Conservation (phyloP, 2,329 filamentous ascomycete genomes). For the Neodidymelliopsis sp. region DNA sequence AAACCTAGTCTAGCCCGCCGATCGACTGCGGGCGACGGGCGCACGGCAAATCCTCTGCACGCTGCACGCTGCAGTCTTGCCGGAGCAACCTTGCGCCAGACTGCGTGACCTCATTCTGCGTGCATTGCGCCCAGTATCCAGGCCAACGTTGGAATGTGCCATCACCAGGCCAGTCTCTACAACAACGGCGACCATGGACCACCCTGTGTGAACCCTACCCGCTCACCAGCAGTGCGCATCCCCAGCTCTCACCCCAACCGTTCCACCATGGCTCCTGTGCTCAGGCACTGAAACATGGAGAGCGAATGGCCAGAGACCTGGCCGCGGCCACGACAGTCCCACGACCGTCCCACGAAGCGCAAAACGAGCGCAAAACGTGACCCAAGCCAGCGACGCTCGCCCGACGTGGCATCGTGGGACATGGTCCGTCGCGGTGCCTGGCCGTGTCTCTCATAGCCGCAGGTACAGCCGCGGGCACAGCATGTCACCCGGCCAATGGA, state of each 20-base stretch:
- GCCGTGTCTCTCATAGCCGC: background rate
- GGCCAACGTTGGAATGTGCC: slow-evolving; percentile 15
- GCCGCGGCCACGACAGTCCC: slow-evolving; percentile 6
- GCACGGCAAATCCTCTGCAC: slow-evolving; percentile 22
- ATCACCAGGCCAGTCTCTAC: no score
- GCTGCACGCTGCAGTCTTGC: slow-evolving; percentile 16
- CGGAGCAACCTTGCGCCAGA: slow-evolving; percentile 13
- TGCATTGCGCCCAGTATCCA: slow-evolving; percentile 12
- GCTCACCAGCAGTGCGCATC: slow-evolving; percentile 4
- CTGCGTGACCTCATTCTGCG: slow-evolving; percentile 17
- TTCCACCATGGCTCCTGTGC: slow-evolving; percentile 28
- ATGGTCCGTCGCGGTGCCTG: slow-evolving; percentile 13
- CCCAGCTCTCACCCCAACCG: slow-evolving; percentile 27
- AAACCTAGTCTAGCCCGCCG: slow-evolving; percentile 12
- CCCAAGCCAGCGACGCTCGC: slow-evolving; percentile 14
- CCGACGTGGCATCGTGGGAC: slow-evolving; percentile 22
- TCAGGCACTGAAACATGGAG: slow-evolving; percentile 31
- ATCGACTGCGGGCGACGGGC: slow-evolving; percentile 17
- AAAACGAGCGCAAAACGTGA: slow-evolving; percentile 25
- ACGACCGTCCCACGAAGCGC: slow-evolving; percentile 15
- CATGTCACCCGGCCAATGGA: slow-evolving; percentile 6
- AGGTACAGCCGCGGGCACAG: slow-evolving; percentile 18
- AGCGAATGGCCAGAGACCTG: slow-evolving; percentile 26
- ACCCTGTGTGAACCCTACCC: slow-evolving; percentile 8
- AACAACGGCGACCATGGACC: background rate